Base-by-base conservation (phyloP, 345 rosid species). In the Eucalyptus pumila region DNA sequence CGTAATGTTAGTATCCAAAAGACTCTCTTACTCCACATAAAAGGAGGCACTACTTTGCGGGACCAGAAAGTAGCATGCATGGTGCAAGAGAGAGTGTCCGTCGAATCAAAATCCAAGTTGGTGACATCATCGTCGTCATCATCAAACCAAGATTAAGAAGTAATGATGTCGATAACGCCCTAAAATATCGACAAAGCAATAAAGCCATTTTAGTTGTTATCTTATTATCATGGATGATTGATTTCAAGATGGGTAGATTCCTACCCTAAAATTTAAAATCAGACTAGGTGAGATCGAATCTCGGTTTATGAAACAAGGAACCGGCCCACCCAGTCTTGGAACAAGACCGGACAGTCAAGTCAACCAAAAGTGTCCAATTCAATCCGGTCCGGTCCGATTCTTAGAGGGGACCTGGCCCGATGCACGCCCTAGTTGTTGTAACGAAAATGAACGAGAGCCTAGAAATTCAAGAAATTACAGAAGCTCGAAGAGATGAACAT, bases 301-400 rank as follows among this genome's bases (percentile, higher is more conserved):
- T 26, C 7, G 1, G 6, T 26, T 58, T 26, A 26, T 5, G n/a
- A 24, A 58, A 58, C 0, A 0, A 54, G 1, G 12, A 54, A 54
- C 12, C 26, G 0, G 2, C 60, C 60, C 60, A 9, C 26, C 3
- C 5, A 23, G 6, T 56, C 4, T 23, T 56, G 11, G 60, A 56
- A 23, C 60, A 9, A 7, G 12, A 56, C 60, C 3, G 60, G 27
- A 56, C 27, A 9, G 27, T 23, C 12, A 8, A 56, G 27, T 56
- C 60, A 21, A 56, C 0, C 60, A 56, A 23, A 54, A 56, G 27
- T 23, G 27, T 56, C 60, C 60, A 56, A 56, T 23, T 23, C 27
- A 23, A 54, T 56, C 12, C 60, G 27, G 60, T 56, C 60, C 27
- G 5, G 27, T 56, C 27, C 27, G 60, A 56, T 56, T 56, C 60